Percentiles rank a stretch among this genome's conserved stretches.
phyloP scores from a whole-genome alignment of 2,329 filamentous ascomycete species.

The Nemania sp. region DNA sequence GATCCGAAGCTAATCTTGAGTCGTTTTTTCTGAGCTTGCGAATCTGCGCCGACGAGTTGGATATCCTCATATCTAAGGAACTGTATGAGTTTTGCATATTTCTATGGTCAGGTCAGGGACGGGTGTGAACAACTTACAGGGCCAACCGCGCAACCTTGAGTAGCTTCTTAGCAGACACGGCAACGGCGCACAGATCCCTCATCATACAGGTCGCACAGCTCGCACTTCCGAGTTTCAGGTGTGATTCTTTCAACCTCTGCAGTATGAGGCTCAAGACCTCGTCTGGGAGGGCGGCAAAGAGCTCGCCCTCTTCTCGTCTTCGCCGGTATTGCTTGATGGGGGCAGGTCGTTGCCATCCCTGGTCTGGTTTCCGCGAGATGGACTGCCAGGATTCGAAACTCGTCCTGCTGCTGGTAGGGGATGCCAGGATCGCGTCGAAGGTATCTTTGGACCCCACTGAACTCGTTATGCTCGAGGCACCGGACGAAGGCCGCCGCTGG shows the following conservation, averaged over 20 bases:
- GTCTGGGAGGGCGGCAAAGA: constrained; percentile 60
- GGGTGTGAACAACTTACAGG: constrained; percentile 50
- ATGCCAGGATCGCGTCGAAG: constrained; percentile 39
- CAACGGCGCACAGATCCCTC: constrained; percentile 60
- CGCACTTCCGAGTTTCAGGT: constrained; percentile 51
- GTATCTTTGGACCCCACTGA: constrained; percentile 37
- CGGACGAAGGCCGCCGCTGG: constrained; percentile 34
- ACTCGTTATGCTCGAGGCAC: constrained; percentile 35
- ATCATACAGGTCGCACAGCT: constrained; percentile 70
- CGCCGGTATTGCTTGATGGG: constrained; percentile 43
- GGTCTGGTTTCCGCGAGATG: constrained; percentile 35
- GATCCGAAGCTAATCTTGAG: constrained; percentile 58
- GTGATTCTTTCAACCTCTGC: constrained; percentile 55
- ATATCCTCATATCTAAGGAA: constrained; percentile 59
- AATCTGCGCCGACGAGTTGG: constrained; percentile 62
- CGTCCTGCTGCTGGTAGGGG: constrained; percentile 44
- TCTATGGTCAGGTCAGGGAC: background rate
- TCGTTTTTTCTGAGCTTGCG: constrained; percentile 58
- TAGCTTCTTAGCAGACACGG: constrained; percentile 56
- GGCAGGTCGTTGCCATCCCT: constrained; percentile 42
- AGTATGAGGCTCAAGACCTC: constrained; percentile 64
- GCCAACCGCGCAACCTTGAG: constrained; percentile 55
- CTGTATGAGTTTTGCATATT: constrained; percentile 10
- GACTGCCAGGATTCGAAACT: constrained; percentile 49
- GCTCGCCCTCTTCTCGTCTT: constrained; percentile 52